Percentiles rank a stretch among this genome's conserved stretches.
These are phyloP conservation scores for Didymellaceae sp. DNA, from an alignment of 2,329 filamentous ascomycete species.

Conservation along the genomic window DNA sequence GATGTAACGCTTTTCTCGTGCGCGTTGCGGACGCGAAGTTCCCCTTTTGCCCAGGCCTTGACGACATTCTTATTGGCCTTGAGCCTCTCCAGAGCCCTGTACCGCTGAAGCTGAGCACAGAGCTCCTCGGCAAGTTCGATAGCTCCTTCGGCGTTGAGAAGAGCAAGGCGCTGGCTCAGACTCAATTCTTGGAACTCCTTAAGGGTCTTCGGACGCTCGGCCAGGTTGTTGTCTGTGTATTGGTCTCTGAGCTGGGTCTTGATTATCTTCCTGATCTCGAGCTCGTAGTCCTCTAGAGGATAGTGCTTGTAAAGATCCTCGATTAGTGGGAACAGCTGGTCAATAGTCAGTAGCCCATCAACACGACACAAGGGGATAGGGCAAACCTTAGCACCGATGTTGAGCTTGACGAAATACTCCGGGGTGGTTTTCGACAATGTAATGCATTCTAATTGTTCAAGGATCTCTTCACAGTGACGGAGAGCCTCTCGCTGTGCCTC, in stretches of 20 bases:
- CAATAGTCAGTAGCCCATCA: neutral
- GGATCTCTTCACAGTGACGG: neutral
- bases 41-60: slow-evolving; percentile 28
- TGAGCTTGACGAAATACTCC: neutral
- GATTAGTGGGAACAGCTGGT: neutral
- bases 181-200: slow-evolving; percentile 1
- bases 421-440: neutral
- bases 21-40: slow-evolving; percentile 19
- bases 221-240: slow-evolving; percentile 6
- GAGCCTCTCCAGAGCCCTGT: slow-evolving; percentile 18
- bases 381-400: neutral
- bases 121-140: slow-evolving; percentile 8
- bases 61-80: neutral
- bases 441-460: neutral
- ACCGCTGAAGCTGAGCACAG: neutral
- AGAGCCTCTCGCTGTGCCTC: slow-evolving; percentile 3
- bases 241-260: slow-evolving; percentile 6
- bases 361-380: neutral
- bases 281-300: neutral
- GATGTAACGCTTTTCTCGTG: slow-evolving; percentile 16
- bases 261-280: neutral
- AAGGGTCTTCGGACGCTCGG: neutral
- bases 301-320: neutral
- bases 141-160: slow-evolving; percentile 20
- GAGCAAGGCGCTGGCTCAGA: slow-evolving; percentile 6